These are phyloP conservation scores for Eucommia ulmoides DNA, from an alignment of 257 asterid genomes.

Conservation along the genomic window DNA sequence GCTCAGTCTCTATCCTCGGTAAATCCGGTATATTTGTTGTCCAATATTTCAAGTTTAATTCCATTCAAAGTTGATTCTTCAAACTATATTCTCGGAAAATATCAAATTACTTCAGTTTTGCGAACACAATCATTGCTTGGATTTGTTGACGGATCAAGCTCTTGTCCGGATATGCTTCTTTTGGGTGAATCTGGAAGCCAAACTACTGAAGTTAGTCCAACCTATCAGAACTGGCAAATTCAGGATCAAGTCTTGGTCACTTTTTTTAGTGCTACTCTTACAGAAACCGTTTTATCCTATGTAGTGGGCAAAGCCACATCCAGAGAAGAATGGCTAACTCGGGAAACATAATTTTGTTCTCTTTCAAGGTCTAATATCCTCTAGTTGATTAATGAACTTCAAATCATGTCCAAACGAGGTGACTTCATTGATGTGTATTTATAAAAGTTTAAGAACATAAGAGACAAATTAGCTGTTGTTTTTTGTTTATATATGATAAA, in stretches of 20 bases:
- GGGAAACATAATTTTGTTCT: neutral
- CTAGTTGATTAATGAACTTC: neutral
- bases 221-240: neutral
- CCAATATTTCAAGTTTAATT: neutral
- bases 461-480: neutral
- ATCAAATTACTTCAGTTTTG: neutral
- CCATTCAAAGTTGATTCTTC: neutral
- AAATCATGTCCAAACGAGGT: no score
- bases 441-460: neutral
- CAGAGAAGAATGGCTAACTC: neutral
- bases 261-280: neutral
- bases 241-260: neutral
- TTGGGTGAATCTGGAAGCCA: neutral
- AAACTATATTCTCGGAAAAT: neutral
- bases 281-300: neutral
- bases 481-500: neutral
- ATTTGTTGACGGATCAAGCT: neutral
- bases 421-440: neutral
- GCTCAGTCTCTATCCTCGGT: neutral
- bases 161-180: neutral
- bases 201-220: neutral
- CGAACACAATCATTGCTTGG: neutral
- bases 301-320: neutral
- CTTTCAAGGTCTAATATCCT: neutral
- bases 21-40: neutral